A percentile compares a stretch with the other conserved stretches of the same genome.
Evolutionary conservation across 2,329 filamentous ascomycete genomes (phyloP).

Genomic region (Fusarium buxicola): DNA sequence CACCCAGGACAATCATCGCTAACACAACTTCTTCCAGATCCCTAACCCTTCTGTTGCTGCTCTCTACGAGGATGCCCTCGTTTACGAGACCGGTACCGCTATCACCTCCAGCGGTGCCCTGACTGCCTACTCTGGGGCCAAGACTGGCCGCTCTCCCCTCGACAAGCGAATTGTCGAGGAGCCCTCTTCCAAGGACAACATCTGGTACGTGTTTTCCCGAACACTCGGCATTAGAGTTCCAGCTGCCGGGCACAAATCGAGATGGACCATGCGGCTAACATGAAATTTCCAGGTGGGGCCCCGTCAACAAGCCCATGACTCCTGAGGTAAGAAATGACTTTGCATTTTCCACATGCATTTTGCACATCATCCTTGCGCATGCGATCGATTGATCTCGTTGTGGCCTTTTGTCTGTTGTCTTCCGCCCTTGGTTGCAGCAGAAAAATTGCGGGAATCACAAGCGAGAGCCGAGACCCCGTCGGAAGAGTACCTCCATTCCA

Average conservation of each 20-base stretch:
- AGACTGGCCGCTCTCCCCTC: conserved; percentile 95
- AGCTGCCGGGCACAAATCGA: conserved; percentile 23
- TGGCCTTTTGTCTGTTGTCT: conserved; percentile 19
- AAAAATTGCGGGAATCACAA: conserved; percentile 34
- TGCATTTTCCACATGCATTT: conserved; percentile 18
- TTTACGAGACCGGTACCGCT: conserved; percentile 95
- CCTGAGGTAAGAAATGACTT: conserved; percentile 75
- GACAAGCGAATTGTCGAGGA: conserved; percentile 99
- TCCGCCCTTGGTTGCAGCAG: conserved; percentile 11
- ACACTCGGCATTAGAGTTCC: conserved; percentile 28
- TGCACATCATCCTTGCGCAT: conserved; percentile 3
- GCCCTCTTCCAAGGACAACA: conserved; percentile 84
- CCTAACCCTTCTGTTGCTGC: conserved; percentile 96
- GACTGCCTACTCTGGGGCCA: conserved; percentile 97
- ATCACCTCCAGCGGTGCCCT: conserved; percentile 96
- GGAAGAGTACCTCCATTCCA: conserved; percentile 40
- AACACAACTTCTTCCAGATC: conserved; percentile 58
- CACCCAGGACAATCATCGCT: conserved; percentile 2
- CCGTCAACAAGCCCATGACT: conserved; percentile 99
- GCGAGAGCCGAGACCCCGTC: conserved; percentile 26
- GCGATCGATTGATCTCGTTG: conserved; percentile 15
- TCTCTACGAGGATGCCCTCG: conserved; percentile 98
- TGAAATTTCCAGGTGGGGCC: conserved; percentile 76
- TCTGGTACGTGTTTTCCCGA: conserved; percentile 71
- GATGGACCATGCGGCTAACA: conserved; percentile 47